Percentiles rank a stretch among this genome's conserved stretches.
Conservation (phyloP, 805 yeast species). For the Candida gorgasii region DNA sequence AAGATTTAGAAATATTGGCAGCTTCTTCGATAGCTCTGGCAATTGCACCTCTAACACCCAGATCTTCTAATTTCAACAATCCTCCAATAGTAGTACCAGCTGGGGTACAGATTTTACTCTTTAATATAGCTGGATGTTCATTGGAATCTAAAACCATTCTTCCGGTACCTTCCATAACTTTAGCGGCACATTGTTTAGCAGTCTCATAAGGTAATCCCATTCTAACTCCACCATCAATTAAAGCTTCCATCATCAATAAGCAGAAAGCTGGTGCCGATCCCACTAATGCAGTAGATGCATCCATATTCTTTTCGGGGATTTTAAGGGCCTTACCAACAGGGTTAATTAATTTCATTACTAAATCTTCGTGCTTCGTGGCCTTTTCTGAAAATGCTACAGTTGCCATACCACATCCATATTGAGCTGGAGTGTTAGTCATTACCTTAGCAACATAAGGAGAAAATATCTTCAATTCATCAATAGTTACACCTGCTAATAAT, state of each 20-base stretch:
- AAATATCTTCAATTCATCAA: constrained; percentile 58
- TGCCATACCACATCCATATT: constrained; percentile 91
- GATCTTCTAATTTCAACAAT: constrained; percentile 85
- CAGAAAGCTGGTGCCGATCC: constrained; percentile 98
- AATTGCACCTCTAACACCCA: constrained; percentile 83
- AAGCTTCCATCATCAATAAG: constrained; percentile 82
- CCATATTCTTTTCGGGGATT: constrained; percentile 90
- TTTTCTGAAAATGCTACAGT: constrained; percentile 72
- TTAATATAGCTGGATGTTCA: constrained; percentile 84
- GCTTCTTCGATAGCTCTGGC: constrained; percentile 90
- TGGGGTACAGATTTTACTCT: constrained; percentile 90
- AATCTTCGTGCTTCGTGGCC: constrained; percentile 45
- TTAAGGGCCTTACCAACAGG: constrained; percentile 69
- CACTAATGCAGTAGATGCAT: constrained; percentile 90
- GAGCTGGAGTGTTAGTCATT: constrained; percentile 98
- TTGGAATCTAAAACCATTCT: constrained; percentile 83
- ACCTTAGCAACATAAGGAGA: constrained; percentile 74
- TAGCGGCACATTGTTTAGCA: constrained; percentile 85
- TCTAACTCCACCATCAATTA: constrained; percentile 91
- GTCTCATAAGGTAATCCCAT: constrained; percentile 89
- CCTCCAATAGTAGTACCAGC: constrained; percentile 99
- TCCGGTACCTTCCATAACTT: constrained; percentile 92
- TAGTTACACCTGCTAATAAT: constrained; percentile 90
- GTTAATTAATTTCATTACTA: constrained; percentile 53
- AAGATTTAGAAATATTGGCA: constrained; percentile 70